Evolutionary conservation across 495 filamentous ascomycete species (phyloP).

Genomic region (Aspergillus haitiensis): DNA sequence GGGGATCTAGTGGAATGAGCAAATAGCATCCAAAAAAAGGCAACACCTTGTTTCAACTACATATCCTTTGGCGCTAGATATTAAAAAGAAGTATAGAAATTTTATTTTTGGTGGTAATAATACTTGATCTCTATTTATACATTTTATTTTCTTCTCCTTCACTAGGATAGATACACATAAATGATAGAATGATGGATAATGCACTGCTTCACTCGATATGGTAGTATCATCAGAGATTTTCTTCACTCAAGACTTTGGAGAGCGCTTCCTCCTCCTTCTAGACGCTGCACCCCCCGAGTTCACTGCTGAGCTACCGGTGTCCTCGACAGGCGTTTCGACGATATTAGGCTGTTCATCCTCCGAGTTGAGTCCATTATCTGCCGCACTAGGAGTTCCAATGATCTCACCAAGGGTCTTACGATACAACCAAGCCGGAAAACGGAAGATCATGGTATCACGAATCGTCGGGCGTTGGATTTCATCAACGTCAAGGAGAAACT

Average conservation of each 20-base stretch:
- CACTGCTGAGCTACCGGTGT: conserved; percentile 30
- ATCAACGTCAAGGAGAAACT: conserved; percentile 78
- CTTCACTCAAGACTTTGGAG: conserved; percentile 33
- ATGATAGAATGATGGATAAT: not conserved
- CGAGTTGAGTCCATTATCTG: conserved; percentile 21
- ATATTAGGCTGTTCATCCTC: conserved; percentile 35
- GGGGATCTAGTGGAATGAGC: too few relatives aligned
- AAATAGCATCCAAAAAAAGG: too few relatives aligned
- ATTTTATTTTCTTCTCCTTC: conserved; percentile 9
- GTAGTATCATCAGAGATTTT: not conserved
- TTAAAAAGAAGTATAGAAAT: too few relatives aligned
- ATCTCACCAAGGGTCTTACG: conserved; percentile 56
- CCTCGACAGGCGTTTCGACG: conserved; percentile 33
- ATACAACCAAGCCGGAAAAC: conserved; percentile 67
- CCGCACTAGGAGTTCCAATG: conserved; percentile 34
- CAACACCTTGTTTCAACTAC: too few relatives aligned
- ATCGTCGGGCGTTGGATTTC: conserved; percentile 66
- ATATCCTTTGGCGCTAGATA: too few relatives aligned
- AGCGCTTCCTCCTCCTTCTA: conserved; percentile 36
- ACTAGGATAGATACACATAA: not conserved
- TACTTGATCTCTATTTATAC: conserved; percentile 12
- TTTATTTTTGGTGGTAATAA: too few relatives aligned
- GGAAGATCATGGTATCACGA: conserved; percentile 67
- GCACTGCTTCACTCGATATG: too few relatives aligned
- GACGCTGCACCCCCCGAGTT: conserved; percentile 28